Evolutionary conservation across 441 rosid genomes (phyloP).

Genomic region (Biscutella laevigata): DNA sequence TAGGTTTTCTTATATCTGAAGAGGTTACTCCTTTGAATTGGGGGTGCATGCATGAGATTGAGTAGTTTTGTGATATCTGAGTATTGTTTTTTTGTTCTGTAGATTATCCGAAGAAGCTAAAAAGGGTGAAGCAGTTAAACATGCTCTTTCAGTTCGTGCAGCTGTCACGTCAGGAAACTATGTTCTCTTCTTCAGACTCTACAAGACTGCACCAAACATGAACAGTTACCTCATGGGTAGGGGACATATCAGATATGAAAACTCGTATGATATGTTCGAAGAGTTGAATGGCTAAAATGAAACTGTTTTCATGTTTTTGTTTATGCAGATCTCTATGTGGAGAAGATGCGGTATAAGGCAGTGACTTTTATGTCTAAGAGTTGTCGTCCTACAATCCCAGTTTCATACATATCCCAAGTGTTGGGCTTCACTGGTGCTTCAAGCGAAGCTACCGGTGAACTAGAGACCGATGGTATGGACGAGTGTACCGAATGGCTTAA

Average conservation of each 20-base stretch:
- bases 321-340: conserved; percentile 86
- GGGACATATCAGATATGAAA: conserved; percentile 20
- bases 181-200: conserved; percentile 74
- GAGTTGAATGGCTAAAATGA: background rate
- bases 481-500: conserved; percentile 89
- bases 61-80: background rate
- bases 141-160: conserved; percentile 92
- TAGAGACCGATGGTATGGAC: conserved; percentile 46
- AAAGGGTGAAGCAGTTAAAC: conserved; percentile 72
- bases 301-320: conserved; percentile 2
- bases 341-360: conserved; percentile 93
- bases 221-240: conserved; percentile 83
- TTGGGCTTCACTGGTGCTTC: conserved; percentile 48
- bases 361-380: conserved; percentile 76
- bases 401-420: conserved; percentile 63
- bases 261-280: conserved; percentile 3
- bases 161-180: conserved; percentile 96
- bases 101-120: conserved; percentile 76
- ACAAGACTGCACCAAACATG: conserved; percentile 85
- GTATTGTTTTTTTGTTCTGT: conserved; percentile 21
- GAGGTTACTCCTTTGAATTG: conserved; percentile 10
- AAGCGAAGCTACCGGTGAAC: conserved; percentile 45
- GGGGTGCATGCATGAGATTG: conserved; percentile 6
- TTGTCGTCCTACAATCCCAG: conserved; percentile 84
- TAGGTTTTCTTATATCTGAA: no score